phyloP scores from a whole-genome alignment of 306 rosid species.

The Vigna hirtella region DNA sequence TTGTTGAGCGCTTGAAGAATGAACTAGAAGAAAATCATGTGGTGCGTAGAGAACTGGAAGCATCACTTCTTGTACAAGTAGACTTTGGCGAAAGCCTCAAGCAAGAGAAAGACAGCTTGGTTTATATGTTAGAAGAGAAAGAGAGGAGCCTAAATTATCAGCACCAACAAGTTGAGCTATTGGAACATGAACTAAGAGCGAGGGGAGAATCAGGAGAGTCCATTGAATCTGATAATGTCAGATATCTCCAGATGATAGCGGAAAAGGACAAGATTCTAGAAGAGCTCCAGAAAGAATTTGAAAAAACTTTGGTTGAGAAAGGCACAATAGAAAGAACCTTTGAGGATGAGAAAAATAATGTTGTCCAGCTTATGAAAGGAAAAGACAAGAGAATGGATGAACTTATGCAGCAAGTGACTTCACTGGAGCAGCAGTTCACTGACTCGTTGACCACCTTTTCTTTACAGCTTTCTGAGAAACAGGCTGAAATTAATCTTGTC shows the following conservation, averaged over 20 bases:
- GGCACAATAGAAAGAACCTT: conserved; percentile 50
- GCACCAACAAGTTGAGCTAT: conserved; percentile 47
- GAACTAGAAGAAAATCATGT: conserved; percentile 62
- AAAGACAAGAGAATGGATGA: conserved; percentile 47
- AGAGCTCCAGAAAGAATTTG: conserved; percentile 66
- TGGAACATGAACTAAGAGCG: conserved; percentile 54
- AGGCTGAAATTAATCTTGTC: too few species aligned
- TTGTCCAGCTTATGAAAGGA: neutral
- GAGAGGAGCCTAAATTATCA: conserved; percentile 52
- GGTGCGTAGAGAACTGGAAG: conserved; percentile 70
- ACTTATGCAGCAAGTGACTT: conserved; percentile 51
- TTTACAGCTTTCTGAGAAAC: conserved; percentile 41
- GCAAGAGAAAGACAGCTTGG: conserved; percentile 59
- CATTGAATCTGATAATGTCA: conserved; percentile 31
- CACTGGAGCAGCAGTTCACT: conserved; percentile 59
- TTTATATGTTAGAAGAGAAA: conserved; percentile 53
- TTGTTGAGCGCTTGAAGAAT: conserved; percentile 55
- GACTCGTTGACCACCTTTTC: conserved; percentile 56
- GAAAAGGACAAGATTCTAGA: conserved; percentile 62
- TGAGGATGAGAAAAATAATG: conserved; percentile 52
- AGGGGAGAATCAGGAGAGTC: conserved; percentile 38
- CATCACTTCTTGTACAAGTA: conserved; percentile 78
- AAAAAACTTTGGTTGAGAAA: conserved; percentile 57
- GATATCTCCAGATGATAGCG: conserved; percentile 44
- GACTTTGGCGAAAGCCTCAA: conserved; percentile 63